Evolutionary conservation across 2,329 filamentous ascomycete species (phyloP), one percentile per base, ranked within the genome.

Genomic region (Tolypocladium pustulatum): DNA sequence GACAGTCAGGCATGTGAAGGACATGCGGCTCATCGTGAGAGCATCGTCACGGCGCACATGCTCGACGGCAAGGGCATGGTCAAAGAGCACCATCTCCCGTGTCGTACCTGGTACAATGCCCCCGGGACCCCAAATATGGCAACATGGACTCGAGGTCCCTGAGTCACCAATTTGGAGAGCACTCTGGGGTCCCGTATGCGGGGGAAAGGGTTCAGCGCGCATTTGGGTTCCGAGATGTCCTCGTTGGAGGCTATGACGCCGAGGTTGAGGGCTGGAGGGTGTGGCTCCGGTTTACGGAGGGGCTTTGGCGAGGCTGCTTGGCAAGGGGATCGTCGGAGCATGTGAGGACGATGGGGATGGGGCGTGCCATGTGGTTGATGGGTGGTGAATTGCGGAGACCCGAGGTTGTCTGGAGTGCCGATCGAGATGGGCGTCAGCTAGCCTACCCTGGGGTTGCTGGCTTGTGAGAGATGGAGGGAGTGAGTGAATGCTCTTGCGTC

Each of bases 401-500:
- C 55, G 55, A 56, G 55, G 55, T 49, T 37, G 54, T 40, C 40
- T 40, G 38, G 55, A 37, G 54, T 43, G 38, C 54, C 54, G 54
- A 46, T 54, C 10, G 36, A 27, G 49, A 53, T 34, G 49, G 27
- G 37, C 49, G 41, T 27, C 22, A n/a, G n/a, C n/a, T n/a, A n/a
- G 22, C 9, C 22, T 13, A 22, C 30, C 43, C 25, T 27, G 2
- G 37, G 43, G 46, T 27, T n/a, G 46, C 27, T 32, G 46, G 46
- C 46, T 32, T 49, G 43, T 49, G 43, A 49, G n/a, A 25, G 38
- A n/a, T 1, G 20, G 20, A 6, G 38, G 2, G 2, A 20, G 17
- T 15, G 7, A 20, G 12, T 1, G 40, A 25, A 9, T 46, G 22
- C n/a, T 9, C 15, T 17, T 49, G 43, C 25, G 43, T 17, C 25